Conservation (phyloP, 2,329 filamentous ascomycete species). For the Fusarium oxysporum region DNA sequence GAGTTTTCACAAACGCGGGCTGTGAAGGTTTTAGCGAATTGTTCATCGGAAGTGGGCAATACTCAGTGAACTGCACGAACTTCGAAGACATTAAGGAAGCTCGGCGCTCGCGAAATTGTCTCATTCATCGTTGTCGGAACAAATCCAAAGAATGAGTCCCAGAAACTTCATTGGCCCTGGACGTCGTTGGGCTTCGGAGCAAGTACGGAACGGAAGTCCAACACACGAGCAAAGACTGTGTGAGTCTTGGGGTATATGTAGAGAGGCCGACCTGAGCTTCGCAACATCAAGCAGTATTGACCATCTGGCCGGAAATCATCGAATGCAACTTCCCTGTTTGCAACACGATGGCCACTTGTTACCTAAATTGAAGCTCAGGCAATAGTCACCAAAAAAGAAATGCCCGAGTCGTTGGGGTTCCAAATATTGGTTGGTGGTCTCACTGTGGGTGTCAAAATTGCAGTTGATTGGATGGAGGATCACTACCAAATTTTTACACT, state of each 20-base stretch:
- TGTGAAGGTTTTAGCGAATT: rapidly evolving
- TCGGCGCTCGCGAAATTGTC: rapidly evolving
- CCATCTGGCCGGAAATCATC: neutral
- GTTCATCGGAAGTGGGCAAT: neutral
- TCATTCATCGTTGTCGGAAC: neutral
- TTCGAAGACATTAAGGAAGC: neutral
- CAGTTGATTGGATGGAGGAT: neutral
- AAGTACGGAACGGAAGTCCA: neutral
- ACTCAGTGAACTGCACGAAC: rapidly evolving
- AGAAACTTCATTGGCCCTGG: neutral
- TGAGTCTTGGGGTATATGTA: neutral
- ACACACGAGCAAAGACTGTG: rapidly evolving
- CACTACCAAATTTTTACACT: neutral
- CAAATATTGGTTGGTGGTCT: neutral
- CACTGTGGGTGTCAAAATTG: neutral
- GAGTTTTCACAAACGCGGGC: neutral
- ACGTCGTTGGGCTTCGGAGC: rapidly evolving
- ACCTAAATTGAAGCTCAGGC: neutral
- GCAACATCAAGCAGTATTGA: neutral
- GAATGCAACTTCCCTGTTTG: neutral
- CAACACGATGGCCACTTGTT: neutral
- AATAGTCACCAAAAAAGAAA: neutral
- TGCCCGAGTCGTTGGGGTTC: rapidly evolving
- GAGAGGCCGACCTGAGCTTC: neutral
- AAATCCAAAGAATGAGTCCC: neutral